These are phyloP conservation scores for Candida tropicalis DNA, from an alignment of 1,139 yeast species.

Conservation along the genomic window DNA sequence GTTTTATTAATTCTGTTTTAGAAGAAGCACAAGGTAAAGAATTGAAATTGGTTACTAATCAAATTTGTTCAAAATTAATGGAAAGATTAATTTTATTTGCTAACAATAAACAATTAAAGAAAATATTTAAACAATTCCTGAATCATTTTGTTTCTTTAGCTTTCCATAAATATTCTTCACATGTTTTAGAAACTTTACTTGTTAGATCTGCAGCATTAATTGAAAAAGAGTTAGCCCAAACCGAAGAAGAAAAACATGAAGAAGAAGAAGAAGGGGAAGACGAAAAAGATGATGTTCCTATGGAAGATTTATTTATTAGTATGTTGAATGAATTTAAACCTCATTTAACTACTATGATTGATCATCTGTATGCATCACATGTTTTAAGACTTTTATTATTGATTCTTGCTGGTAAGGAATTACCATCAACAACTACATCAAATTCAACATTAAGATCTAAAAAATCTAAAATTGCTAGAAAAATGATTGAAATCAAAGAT, in stretches of 20 bases:
- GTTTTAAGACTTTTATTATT: constrained; percentile 73
- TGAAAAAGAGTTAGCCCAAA: constrained; percentile 61
- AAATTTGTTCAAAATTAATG: constrained; percentile 88
- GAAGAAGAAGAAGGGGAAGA: constrained; percentile 32
- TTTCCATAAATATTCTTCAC: constrained; percentile 90
- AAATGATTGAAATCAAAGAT: constrained; percentile 87
- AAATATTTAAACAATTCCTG: constrained; percentile 64
- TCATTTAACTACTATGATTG: constrained; percentile 57
- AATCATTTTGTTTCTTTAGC: constrained; percentile 78
- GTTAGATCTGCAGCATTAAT: constrained; percentile 75
- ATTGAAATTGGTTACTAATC: constrained; percentile 88
- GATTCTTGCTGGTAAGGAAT: constrained; percentile 72
- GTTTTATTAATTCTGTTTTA: constrained; percentile 74
- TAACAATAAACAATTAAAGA: constrained; percentile 63
- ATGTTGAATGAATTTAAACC: constrained; percentile 72
- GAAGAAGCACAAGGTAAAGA: constrained; percentile 92
- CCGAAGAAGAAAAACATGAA: constrained; percentile 33
- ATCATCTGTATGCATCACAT: constrained; percentile 86
- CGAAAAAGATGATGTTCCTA: constrained; percentile 36
- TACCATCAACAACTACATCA: constrained; percentile 75
- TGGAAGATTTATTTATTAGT: constrained; percentile 65
- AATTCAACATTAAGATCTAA: constrained; percentile 83
- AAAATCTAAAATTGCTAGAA: constrained; percentile 86
- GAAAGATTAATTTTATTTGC: constrained; percentile 81
- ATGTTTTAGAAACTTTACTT: constrained; percentile 84